Evolutionary conservation across 2,329 filamentous ascomycete species (phyloP).

Genomic region (Diaporthe longicolla): DNA sequence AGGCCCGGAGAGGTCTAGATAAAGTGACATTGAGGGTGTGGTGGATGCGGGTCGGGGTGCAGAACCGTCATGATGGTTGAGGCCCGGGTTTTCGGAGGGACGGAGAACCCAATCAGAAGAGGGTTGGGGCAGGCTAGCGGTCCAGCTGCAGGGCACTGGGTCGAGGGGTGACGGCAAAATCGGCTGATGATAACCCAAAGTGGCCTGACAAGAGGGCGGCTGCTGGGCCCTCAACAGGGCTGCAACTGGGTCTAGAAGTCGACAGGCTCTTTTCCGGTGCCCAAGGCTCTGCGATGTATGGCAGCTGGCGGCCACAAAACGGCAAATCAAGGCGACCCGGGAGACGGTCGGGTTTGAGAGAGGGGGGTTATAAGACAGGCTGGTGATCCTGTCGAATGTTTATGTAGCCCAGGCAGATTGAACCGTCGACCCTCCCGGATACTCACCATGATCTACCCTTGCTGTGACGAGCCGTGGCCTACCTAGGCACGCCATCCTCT

Average conservation of each 20-base stretch:
- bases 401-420: background rate
- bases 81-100: constrained; percentile 7
- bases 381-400: constrained; percentile 16
- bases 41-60: constrained; percentile 1
- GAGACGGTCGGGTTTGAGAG: background rate
- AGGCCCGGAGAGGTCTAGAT: constrained; percentile 18
- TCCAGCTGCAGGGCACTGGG: constrained; percentile 14
- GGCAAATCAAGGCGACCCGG: constrained; percentile 12
- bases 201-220: constrained; percentile 38
- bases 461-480: background rate
- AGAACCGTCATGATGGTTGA: constrained; percentile 1
- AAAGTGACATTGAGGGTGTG: constrained; percentile 9
- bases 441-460: background rate
- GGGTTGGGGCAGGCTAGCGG: constrained; percentile 17
- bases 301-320: background rate
- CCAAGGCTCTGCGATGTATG: constrained; percentile 13
- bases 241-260: constrained; percentile 11
- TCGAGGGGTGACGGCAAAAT: constrained; percentile 39
- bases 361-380: constrained; percentile 21
- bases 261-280: constrained; percentile 1
- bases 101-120: constrained; percentile 34
- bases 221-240: constrained; percentile 22
- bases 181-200: constrained; percentile 37
- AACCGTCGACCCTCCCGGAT: background rate
- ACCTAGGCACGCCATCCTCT: background rate